Percentiles rank a stretch among this genome's conserved stretches.
These are phyloP conservation scores for Castanea sativa DNA, from an alignment of 306 rosid species.

Conservation along the genomic window DNA sequence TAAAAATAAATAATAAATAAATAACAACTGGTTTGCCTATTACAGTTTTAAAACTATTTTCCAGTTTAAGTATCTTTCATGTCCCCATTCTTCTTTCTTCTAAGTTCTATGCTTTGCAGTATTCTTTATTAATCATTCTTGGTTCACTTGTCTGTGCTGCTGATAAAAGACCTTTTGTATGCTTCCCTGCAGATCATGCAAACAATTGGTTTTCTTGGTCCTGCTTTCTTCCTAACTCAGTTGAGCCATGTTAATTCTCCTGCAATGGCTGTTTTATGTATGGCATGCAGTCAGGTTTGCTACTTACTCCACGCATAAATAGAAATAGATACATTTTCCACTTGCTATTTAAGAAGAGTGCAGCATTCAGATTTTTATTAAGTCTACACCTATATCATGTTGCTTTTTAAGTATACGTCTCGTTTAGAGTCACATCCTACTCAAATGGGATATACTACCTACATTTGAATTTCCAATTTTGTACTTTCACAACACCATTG, in stretches of 20 bases:
- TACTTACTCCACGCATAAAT: conserved; percentile 12
- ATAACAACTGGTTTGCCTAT: neutral
- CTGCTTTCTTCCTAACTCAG: conserved; percentile 98
- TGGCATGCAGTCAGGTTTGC: conserved; percentile 97
- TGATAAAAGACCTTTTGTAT: conserved; percentile 4
- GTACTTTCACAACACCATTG: too few species aligned
- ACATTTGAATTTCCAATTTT: too few species aligned
- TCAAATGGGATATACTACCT: too few species aligned
- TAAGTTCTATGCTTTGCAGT: neutral
- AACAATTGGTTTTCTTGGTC: conserved; percentile 96
- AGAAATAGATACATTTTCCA: neutral
- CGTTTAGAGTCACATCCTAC: too few species aligned
- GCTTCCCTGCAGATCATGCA: conserved; percentile 78
- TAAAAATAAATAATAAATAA: neutral
- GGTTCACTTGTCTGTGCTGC: neutral
- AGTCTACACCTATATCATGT: neutral
- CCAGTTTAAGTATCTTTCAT: neutral
- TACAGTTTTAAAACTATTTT: neutral
- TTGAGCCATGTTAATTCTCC: conserved; percentile 92
- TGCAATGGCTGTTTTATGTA: conserved; percentile 84
- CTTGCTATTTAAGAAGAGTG: conserved; percentile 7
- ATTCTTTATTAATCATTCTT: neutral
- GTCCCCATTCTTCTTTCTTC: too few species aligned
- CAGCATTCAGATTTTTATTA: neutral
- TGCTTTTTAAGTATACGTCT: neutral